Evolutionary conservation across 2,329 filamentous ascomycete genomes (phyloP).

Genomic region (Phyllosticta ampelicida): DNA sequence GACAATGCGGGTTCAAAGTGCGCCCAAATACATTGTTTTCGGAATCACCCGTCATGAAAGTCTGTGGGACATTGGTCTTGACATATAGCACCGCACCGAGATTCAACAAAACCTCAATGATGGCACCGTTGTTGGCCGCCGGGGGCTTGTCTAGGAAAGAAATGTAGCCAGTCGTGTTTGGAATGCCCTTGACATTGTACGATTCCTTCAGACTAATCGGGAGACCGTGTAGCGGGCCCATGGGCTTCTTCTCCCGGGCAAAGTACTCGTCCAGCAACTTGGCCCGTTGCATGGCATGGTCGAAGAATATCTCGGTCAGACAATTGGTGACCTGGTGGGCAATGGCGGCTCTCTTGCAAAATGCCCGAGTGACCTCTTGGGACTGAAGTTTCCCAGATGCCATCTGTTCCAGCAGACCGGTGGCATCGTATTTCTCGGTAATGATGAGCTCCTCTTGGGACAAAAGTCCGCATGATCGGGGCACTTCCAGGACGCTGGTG

Average conservation of each 20-base stretch:
- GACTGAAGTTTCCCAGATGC: slow-evolving; percentile 17
- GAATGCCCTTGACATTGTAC: slow-evolving; percentile 48
- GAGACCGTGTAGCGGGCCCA: slow-evolving; percentile 41
- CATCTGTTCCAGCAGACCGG: slow-evolving; percentile 21
- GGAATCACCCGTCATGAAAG: slow-evolving; percentile 40
- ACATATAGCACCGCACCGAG: slow-evolving; percentile 41
- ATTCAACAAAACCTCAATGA: slow-evolving; percentile 27
- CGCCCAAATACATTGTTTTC: slow-evolving; percentile 53
- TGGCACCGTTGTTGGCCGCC: slow-evolving; percentile 21
- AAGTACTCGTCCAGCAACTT: slow-evolving; percentile 29
- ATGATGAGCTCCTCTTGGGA: slow-evolving; percentile 23
- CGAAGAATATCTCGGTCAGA: slow-evolving; percentile 35
- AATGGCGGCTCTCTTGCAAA: slow-evolving; percentile 41
- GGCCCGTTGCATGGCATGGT: slow-evolving; percentile 29
- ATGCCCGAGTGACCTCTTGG: slow-evolving; percentile 41
- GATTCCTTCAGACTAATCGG: slow-evolving; percentile 34
- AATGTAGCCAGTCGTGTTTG: slow-evolving; percentile 50
- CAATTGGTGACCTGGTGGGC: slow-evolving; percentile 46
- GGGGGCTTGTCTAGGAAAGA: slow-evolving; percentile 24
- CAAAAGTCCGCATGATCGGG: slow-evolving; percentile 20
- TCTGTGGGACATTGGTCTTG: slow-evolving; percentile 44
- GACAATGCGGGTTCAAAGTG: slow-evolving; percentile 53
- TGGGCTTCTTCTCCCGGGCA: slow-evolving; percentile 27
- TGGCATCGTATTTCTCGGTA: slow-evolving; percentile 28
- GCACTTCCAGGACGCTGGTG: slow-evolving; percentile 4